These are phyloP conservation scores for Cryphonectria radicalis DNA, from an alignment of 2,329 filamentous ascomycete genomes.

Conservation along the genomic window DNA sequence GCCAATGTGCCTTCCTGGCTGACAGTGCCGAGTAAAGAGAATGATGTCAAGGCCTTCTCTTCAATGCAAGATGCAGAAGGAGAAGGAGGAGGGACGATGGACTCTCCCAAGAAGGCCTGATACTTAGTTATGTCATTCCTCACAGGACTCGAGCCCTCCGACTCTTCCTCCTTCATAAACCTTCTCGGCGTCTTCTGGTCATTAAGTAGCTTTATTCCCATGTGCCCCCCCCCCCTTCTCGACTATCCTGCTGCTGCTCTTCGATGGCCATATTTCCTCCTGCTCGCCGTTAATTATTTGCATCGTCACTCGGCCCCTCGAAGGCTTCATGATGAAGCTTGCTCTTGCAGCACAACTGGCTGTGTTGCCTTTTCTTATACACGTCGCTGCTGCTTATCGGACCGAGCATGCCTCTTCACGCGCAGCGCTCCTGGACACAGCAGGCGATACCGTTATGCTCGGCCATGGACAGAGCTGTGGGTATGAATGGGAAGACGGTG, in stretches of 20 bases:
- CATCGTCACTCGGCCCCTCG: background rate
- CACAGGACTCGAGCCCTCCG: background rate
- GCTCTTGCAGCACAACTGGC: background rate
- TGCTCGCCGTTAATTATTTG: background rate
- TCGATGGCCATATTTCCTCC: background rate
- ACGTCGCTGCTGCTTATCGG: background rate
- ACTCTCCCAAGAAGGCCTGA: background rate
- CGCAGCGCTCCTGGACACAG: too few relatives aligned
- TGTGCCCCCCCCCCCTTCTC: too few relatives aligned
- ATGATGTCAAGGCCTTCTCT: background rate
- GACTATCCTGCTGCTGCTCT: background rate
- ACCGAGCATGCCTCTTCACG: background rate
- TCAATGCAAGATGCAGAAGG: background rate
- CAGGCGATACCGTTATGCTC: background rate
- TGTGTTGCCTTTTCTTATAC: background rate
- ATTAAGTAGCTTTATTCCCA: background rate
- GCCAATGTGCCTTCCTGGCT: background rate
- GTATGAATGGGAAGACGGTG: background rate
- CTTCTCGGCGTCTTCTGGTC: background rate
- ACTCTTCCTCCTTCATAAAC: background rate
- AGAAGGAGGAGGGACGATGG: background rate
- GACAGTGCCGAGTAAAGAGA: background rate
- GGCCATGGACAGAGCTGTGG: background rate
- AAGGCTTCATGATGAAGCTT: background rate
- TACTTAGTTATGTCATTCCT: background rate